Percentiles rank a stretch among this genome's conserved stretches.
These are phyloP conservation scores for Talaromyces rugulosus DNA, from an alignment of 2,329 filamentous ascomycete species.

Conservation along the genomic window DNA sequence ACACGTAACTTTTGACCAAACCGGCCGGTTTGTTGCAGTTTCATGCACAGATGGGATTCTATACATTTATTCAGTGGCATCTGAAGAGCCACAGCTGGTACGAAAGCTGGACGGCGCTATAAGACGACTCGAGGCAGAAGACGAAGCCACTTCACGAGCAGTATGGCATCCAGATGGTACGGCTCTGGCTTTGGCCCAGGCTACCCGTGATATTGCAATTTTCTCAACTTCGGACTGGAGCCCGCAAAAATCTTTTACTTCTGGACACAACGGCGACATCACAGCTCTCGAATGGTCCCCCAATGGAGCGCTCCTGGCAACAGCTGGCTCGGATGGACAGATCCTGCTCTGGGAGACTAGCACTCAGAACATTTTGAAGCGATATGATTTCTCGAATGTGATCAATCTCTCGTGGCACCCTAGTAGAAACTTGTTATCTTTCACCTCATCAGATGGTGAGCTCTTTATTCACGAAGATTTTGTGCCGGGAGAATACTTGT, in stretches of 20 bases:
- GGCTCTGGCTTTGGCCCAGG: constrained; percentile 80
- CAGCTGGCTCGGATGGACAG: constrained; percentile 49
- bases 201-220: constrained; percentile 77
- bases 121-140: constrained; percentile 69
- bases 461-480: constrained; percentile 75
- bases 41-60: constrained; percentile 86
- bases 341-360: constrained; percentile 78
- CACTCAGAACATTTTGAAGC: constrained; percentile 74
- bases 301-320: constrained; percentile 81
- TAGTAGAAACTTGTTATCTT: constrained; percentile 79
- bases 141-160: constrained; percentile 68
- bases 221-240: constrained; percentile 89
- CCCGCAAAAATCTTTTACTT: constrained; percentile 72
- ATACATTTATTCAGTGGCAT: constrained; percentile 80
- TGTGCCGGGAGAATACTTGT: constrained; percentile 48
- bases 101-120: constrained; percentile 84
- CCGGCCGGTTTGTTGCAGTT: constrained; percentile 68
- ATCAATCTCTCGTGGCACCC: constrained; percentile 90
- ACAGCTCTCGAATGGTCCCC: constrained; percentile 90
- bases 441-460: constrained; percentile 88
- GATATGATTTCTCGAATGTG: constrained; percentile 76
- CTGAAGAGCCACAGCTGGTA: constrained; percentile 74
- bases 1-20: constrained; percentile 82
- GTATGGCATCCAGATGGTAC: constrained; percentile 94
- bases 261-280: constrained; percentile 77